Base-by-base conservation (phyloP, 1,284 basidiomycete genomes). In the Rhodotorula glutinis region DNA sequence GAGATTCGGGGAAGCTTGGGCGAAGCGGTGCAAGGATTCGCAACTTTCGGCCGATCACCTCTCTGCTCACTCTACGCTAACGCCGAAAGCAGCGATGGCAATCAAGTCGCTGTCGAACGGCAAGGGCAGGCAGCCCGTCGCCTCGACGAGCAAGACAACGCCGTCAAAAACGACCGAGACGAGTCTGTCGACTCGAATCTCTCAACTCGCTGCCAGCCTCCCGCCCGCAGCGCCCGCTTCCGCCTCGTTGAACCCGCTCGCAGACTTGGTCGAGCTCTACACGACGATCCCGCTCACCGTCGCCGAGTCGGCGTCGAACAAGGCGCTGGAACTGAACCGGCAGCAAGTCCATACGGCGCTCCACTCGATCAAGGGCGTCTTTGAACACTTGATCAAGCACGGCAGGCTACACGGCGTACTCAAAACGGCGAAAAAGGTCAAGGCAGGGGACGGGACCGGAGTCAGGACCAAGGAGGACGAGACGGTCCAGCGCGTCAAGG, bases 321-420 rank as follows among this genome's bases (percentile, higher is more conserved):
- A 91, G 51, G 51, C 57, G 29, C 62, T 51, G 51, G 65, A 70
- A 53, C 13, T n/a, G 33, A 68, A 71, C 43, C 60, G 66, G 1
- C 69, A 83, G 69, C 81, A 85, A 46, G 83, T 85, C 16, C 88
- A 88, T 64, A 91, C 88, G 75, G 86, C 85, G 0, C 82, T 92
- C 16, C 95, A 92, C 80, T 86, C 91, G 0, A 79, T 90, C 27
- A 93, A 95, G 78, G 82, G 91, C 38, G 82, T 88, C 23, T 93
- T 92, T 77, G 85, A 90, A 8, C 75, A 84, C 33, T 79, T 90
- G 40, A 83, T 92, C 52, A 79, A 82, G 10, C 82, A 82, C 56
- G 84, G 85, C 4, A 85, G 86, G 68, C 80, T 93, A 16, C 79
- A 78, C 41, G 81, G 74, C 53, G 73, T 65, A 70, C 60, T 72